phyloP scores from a whole-genome alignment of 2,329 filamentous ascomycete species.

The Claviceps lovelessii region DNA sequence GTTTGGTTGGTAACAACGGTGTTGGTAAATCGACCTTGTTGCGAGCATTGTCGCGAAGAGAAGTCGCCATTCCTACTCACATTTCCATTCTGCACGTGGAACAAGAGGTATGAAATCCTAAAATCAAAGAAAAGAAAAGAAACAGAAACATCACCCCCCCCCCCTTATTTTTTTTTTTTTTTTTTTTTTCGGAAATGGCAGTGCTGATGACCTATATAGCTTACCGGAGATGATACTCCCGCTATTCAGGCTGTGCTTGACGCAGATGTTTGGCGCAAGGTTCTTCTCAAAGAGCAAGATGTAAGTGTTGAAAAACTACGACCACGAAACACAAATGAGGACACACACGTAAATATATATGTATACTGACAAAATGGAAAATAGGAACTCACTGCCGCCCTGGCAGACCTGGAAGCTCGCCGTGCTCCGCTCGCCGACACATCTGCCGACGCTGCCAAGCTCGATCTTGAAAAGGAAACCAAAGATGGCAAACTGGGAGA shows the following conservation, averaged over 20 bases:
- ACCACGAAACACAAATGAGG: neutral
- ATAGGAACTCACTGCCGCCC: conserved; percentile 60
- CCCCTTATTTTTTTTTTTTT: too few species aligned
- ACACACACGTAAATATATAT: neutral
- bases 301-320: conserved; percentile 30
- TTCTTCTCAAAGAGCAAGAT: conserved; percentile 76
- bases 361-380: neutral
- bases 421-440: conserved; percentile 76
- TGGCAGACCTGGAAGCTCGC: conserved; percentile 64
- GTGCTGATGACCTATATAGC: conserved; percentile 33
- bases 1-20: conserved; percentile 98
- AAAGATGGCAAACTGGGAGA: conserved; percentile 84
- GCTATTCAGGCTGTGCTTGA: conserved; percentile 91
- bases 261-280: conserved; percentile 96
- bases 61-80: conserved; percentile 86
- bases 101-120: conserved; percentile 57
- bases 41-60: conserved; percentile 79
- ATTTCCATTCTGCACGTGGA: conserved; percentile 99
- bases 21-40: conserved; percentile 94
- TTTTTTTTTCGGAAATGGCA: neutral
- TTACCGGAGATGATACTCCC: conserved; percentile 87
- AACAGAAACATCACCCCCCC: too few species aligned
- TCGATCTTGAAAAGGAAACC: conserved; percentile 79
- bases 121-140: neutral
- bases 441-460: conserved; percentile 68